Evolutionary conservation across 169 alveolate species (phyloP).

Genomic region (Sarcocystis neurona): DNA sequence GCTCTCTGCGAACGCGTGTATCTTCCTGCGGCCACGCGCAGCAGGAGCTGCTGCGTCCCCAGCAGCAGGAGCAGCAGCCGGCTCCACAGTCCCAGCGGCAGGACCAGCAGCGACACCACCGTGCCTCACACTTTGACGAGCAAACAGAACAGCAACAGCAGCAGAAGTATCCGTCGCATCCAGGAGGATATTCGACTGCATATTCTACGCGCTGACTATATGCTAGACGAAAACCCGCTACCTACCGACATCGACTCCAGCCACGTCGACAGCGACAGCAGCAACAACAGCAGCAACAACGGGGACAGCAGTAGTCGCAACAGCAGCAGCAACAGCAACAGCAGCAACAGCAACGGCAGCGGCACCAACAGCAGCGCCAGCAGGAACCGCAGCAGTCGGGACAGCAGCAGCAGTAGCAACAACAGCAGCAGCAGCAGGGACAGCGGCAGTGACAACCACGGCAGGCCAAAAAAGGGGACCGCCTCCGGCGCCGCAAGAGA

Average conservation of each 20-base stretch:
- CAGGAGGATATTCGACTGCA: constrained; percentile 32
- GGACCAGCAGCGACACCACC: background rate
- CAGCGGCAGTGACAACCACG: too few species aligned
- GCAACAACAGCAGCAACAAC: background rate
- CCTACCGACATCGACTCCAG: background rate
- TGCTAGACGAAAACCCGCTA: constrained; percentile 20
- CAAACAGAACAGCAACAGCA: background rate
- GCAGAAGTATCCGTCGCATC: background rate
- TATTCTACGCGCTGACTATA: constrained; percentile 35
- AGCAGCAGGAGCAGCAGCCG: background rate
- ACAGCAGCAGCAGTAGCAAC: too few species aligned
- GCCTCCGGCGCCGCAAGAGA: too few species aligned
- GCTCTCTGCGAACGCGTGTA: background rate
- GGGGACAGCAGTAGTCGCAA: background rate
- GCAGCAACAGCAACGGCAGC: constrained; percentile 13
- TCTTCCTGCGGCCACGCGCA: constrained; percentile 23
- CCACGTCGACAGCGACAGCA: background rate
- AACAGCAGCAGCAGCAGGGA: too few species aligned
- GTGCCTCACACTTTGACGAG: background rate
- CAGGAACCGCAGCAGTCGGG: too few species aligned
- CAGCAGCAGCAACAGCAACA: background rate
- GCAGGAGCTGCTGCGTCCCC: background rate
- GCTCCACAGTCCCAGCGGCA: background rate
- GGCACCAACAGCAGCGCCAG: too few species aligned
- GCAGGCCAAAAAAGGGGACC: too few species aligned